Percentiles rank a stretch among this genome's conserved stretches.
These are phyloP conservation scores for Spergularia marina DNA, from an alignment of 148 eudicot genomes.

Conservation along the genomic window DNA sequence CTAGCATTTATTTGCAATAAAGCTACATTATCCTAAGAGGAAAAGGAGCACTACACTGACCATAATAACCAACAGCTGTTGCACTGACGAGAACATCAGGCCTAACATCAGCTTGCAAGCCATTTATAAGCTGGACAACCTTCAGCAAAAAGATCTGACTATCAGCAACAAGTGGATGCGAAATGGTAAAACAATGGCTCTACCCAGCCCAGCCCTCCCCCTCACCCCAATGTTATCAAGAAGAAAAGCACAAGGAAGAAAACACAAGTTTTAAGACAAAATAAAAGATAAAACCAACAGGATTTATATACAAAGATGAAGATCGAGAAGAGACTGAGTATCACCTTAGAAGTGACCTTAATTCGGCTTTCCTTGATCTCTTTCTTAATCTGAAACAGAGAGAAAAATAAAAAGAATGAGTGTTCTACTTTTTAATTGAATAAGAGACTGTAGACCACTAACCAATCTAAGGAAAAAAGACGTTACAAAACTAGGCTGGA, in stretches of 20 bases:
- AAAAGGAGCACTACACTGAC: constrained; percentile 33
- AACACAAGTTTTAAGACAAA: neutral
- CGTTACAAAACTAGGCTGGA: neutral
- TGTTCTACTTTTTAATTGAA: neutral
- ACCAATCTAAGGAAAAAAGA: neutral
- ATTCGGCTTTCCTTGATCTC: constrained; percentile 96
- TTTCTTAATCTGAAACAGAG: constrained; percentile 62
- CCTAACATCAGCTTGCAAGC: constrained; percentile 53
- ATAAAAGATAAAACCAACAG: neutral
- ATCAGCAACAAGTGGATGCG: constrained; percentile 11
- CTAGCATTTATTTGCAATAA: neutral
- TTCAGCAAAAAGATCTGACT: constrained; percentile 32
- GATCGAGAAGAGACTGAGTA: neutral
- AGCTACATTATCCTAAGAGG: neutral
- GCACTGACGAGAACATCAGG: constrained; percentile 92
- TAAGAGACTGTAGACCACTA: neutral
- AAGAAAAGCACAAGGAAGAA: neutral
- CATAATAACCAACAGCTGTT: constrained; percentile 95
- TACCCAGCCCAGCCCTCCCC: constrained; percentile 1
- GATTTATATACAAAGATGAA: neutral
- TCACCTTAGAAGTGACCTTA: constrained; percentile 87
- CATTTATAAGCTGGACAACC: constrained; percentile 82
- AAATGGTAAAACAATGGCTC: neutral
- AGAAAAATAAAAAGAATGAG: constrained; percentile 6
- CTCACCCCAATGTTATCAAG: neutral